Evolutionary conservation across 345 rosid genomes (phyloP).

Genomic region (Sonneratia alba): DNA sequence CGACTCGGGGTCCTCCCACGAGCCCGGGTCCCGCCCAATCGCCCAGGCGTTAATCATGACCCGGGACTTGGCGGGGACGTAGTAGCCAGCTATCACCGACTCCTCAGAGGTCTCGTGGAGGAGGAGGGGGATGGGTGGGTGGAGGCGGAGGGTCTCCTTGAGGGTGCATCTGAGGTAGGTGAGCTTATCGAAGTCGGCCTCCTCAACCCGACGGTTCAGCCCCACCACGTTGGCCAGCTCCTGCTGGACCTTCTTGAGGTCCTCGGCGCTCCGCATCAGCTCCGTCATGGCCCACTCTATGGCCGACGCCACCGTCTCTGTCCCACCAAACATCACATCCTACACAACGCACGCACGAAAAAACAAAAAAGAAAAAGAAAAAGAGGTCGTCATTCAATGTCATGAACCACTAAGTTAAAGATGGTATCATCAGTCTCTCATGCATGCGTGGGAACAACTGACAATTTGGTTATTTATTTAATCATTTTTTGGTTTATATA

Average conservation of each 20-base stretch:
- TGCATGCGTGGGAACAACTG: neutral
- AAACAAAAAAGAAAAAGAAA: too few species aligned
- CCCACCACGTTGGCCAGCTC: conserved; percentile 40
- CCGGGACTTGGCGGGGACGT: conserved; percentile 22
- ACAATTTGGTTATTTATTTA: too few species aligned
- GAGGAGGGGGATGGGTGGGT: conserved; percentile 45
- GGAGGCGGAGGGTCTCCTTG: conserved; percentile 39
- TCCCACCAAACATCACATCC: conserved; percentile 56
- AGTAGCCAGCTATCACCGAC: conserved; percentile 15
- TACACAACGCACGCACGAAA: neutral
- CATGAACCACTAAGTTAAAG: too few species aligned
- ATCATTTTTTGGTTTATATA: too few species aligned
- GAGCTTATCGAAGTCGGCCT: conserved; percentile 35
- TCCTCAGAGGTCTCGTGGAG: conserved; percentile 34
- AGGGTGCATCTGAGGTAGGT: conserved; percentile 27
- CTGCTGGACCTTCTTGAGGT: conserved; percentile 29
- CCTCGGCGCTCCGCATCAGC: conserved; percentile 32
- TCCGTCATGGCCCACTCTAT: conserved; percentile 45
- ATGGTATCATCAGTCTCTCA: neutral
- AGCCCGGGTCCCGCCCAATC: conserved; percentile 25
- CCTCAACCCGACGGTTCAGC: conserved; percentile 31
- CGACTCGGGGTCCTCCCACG: conserved; percentile 22
- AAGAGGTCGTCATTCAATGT: too few species aligned
- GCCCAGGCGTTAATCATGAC: conserved; percentile 39
- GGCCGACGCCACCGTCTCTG: conserved; percentile 47